phyloP scores from a whole-genome alignment of 345 rosid species.

The Luvunga scandens region DNA sequence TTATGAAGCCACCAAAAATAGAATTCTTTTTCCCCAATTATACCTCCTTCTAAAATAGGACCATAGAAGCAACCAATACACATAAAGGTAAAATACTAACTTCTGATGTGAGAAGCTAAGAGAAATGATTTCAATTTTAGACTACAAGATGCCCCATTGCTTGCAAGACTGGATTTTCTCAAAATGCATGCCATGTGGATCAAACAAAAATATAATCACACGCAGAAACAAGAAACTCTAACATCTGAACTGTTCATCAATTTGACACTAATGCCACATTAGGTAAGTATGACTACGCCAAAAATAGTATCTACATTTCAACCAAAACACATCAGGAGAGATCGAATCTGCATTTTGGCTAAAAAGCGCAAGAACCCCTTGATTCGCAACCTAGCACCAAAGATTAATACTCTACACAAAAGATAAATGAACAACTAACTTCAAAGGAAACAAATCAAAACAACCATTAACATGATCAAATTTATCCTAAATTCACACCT shows the following conservation, averaged over 20 bases:
- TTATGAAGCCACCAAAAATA: not conserved
- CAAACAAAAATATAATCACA: not conserved
- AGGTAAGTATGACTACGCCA: not conserved
- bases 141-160: not conserved
- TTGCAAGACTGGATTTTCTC: not conserved
- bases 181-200: not conserved
- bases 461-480: not conserved
- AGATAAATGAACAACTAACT: not conserved
- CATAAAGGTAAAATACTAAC: not conserved
- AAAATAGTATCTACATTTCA: not conserved
- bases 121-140: not conserved
- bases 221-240: not conserved
- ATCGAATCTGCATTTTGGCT: not conserved
- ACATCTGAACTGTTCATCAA: not conserved
- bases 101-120: not conserved
- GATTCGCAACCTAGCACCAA: not conserved
- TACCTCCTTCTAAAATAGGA: not conserved
- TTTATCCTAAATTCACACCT: slow-evolving; percentile 38
- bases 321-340: not conserved
- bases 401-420: not conserved
- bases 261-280: not conserved
- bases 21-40: not conserved
- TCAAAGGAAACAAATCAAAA: not conserved
- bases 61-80: not conserved
- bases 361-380: not conserved